Base-by-base conservation (phyloP, 768 basidiomycete species). In the Pulveroboletus sp. region DNA sequence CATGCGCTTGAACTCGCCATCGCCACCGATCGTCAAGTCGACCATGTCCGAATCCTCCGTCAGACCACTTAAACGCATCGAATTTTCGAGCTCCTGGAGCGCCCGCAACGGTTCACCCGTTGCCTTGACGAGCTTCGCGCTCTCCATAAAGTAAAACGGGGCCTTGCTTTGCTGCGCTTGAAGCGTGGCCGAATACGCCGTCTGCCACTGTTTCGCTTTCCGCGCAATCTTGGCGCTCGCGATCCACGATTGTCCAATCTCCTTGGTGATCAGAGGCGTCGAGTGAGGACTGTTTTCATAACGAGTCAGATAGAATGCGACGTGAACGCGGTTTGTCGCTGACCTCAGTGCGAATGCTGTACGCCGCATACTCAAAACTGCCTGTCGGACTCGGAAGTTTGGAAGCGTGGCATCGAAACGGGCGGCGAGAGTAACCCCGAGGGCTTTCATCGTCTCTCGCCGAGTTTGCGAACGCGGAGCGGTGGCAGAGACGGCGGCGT, bases 171-270 rank as follows among this genome's bases (percentile, higher is more conserved):
- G 85, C 48, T 84, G 80, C 0, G 93, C 92, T 68, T 99, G 96
- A 0, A 99, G 76, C 55, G 89, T 82, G 6, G 96, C 93, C 61
- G 90, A 96, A 64, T 98, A 99, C 2, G 96, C 93, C 0, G 95
- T 97, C 71, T 97, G 95, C 76, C 82, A 85, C 64, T 98, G 93
- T 0, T 91, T 88, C 4, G 93, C 89, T 64, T 97, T 99, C 29
- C 96, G 76, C 29, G 96, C 96, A 48, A 93, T 93, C 65, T 94
- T 97, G n/a, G 94, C 87, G 51, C 87, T 97, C 23, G 81, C 75
- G 12, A 98, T 77, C 96, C 96, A 99, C 1, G 91, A 84, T 40
- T 79, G 77, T 4, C 92, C 87, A 31, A 94, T 83, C 57, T 87
- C 84, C 13, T 70, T 69, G 29, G 64, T 73, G n/a, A 80, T 67